Conservation (phyloP, 176 grass and related monocot genomes). For the Raddia distichophylla region DNA sequence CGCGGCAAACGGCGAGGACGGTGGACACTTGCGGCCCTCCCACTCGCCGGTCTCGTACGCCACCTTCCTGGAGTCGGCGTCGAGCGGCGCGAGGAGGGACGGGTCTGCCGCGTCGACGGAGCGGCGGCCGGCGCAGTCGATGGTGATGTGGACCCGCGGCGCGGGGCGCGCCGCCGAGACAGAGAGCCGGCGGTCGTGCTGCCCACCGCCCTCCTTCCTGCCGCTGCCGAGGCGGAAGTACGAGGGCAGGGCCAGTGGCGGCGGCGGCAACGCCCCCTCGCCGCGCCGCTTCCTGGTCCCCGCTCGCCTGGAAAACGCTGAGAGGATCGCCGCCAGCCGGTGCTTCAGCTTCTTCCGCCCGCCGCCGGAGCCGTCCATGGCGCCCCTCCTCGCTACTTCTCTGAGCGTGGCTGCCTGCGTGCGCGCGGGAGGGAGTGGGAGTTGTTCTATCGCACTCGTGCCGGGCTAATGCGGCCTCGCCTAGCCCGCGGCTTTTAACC, state of each 20-base stretch:
- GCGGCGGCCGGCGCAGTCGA: slow-evolving; percentile 68
- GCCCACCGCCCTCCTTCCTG: neutral
- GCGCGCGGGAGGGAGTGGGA: slow-evolving; percentile 9
- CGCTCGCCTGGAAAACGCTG: slow-evolving; percentile 57
- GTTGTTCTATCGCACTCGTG: slow-evolving; percentile 57
- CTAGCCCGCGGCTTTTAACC: slow-evolving; percentile 44
- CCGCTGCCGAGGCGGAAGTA: slow-evolving; percentile 28
- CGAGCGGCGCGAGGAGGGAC: slow-evolving; percentile 35
- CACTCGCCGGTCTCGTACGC: slow-evolving; percentile 39
- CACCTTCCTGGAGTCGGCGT: slow-evolving; percentile 38
- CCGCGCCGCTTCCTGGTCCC: slow-evolving; percentile 40
- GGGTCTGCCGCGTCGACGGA: slow-evolving; percentile 62
- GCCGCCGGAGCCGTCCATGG: slow-evolving; percentile 42
- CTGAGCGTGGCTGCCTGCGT: neutral
- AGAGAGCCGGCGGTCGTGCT: slow-evolving; percentile 53
- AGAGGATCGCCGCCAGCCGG: slow-evolving; percentile 65
- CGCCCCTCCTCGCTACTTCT: neutral
- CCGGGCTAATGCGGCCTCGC: slow-evolving; percentile 39
- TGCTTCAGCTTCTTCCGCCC: slow-evolving; percentile 69
- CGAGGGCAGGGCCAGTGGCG: slow-evolving; percentile 42
- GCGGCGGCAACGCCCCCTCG: neutral
- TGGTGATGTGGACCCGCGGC: slow-evolving; percentile 57
- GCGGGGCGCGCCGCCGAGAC: slow-evolving; percentile 40
- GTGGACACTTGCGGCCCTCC: slow-evolving; percentile 74
- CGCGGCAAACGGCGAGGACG: slow-evolving; percentile 51